A percentile compares a stretch with the other conserved stretches of the same genome.
Conservation (phyloP, 1,284 basidiomycete genomes). For the Testicularia cyperi region DNA sequence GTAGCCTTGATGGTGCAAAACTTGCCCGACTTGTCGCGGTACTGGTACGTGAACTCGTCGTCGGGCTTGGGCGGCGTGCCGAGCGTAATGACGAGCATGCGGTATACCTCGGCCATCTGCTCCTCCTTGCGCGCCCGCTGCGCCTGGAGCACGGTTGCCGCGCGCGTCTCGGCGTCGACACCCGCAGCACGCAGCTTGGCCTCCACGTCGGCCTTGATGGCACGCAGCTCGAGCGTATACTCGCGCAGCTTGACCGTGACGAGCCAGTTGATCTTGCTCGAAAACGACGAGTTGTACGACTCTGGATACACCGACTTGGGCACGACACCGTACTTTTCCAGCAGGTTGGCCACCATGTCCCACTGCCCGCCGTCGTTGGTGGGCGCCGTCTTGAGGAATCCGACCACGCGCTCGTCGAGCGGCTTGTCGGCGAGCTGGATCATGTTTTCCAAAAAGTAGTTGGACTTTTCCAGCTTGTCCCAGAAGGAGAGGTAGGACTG, state of each 20-base stretch:
- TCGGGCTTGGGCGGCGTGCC: slow-evolving; percentile 60
- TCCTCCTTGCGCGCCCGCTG: slow-evolving; percentile 72
- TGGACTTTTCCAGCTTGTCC: slow-evolving; percentile 83
- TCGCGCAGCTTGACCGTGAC: slow-evolving; percentile 88
- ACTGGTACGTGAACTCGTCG: slow-evolving; percentile 49
- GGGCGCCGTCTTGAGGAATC: slow-evolving; percentile 74
- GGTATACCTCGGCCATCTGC: slow-evolving; percentile 80
- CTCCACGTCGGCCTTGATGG: slow-evolving; percentile 62
- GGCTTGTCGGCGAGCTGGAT: slow-evolving; percentile 79
- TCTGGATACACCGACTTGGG: slow-evolving; percentile 78
- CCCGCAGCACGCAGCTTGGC: slow-evolving; percentile 52
- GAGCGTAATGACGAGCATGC: slow-evolving; percentile 79
- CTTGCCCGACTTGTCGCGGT: slow-evolving; percentile 76
- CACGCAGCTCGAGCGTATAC: slow-evolving; percentile 78
- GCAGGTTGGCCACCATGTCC: slow-evolving; percentile 86
- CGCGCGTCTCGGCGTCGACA: slow-evolving; percentile 9
- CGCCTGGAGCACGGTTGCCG: slow-evolving; percentile 35
- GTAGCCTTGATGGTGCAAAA: slow-evolving; percentile 74
- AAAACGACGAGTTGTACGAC: slow-evolving; percentile 76
- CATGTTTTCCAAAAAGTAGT: slow-evolving; percentile 86
- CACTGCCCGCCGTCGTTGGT: slow-evolving; percentile 74
- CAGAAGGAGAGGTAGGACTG: slow-evolving; percentile 66
- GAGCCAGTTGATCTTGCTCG: slow-evolving; percentile 73
- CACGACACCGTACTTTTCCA: slow-evolving; percentile 41
- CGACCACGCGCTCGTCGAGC: slow-evolving; percentile 78